A percentile compares a stretch with the other conserved stretches of the same genome.
Evolutionary conservation across 805 yeast genomes (phyloP).

Genomic region (Alloascoidea africana): DNA sequence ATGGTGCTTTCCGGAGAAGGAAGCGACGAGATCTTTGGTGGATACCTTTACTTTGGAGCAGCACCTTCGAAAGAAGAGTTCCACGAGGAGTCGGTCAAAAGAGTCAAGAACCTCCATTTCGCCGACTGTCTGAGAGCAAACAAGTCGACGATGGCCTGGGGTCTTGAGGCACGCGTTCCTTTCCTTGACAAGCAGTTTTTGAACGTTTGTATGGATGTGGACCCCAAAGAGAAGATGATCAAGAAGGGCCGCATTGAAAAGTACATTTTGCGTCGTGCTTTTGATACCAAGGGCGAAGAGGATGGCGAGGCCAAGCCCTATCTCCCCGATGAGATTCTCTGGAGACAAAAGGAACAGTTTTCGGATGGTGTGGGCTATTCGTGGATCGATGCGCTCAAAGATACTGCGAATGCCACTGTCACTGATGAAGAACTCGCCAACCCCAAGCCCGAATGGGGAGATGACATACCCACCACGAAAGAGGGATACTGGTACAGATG

Average conservation of each 20-base stretch:
- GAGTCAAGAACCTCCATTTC: constrained; percentile 93
- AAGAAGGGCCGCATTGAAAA: constrained; percentile 78
- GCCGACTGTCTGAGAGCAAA: constrained; percentile 98
- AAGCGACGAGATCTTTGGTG: constrained; percentile 97
- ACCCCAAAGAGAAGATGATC: constrained; percentile 86
- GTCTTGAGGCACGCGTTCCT: constrained; percentile 98
- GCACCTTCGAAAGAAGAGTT: constrained; percentile 91
- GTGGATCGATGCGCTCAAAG: constrained; percentile 97
- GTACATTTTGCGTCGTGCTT: constrained; percentile 93
- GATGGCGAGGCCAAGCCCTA: constrained; percentile 70
- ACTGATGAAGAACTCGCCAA: constrained; percentile 80
- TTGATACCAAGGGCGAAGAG: constrained; percentile 69
- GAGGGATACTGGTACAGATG: constrained; percentile 99
- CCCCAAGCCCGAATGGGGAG: constrained; percentile 95
- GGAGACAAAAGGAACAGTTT: constrained; percentile 99
- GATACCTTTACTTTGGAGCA: constrained; percentile 91
- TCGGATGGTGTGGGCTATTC: constrained; percentile 99
- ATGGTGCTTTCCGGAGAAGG: constrained; percentile 99
- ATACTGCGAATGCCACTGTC: constrained; percentile 75
- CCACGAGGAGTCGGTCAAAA: constrained; percentile 89
- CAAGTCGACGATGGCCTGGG: constrained; percentile 99
- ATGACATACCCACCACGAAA: constrained; percentile 88
- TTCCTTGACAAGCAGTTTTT: constrained; percentile 91
- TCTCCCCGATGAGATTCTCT: constrained; percentile 89
- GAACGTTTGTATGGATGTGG: constrained; percentile 86